A percentile compares a stretch with the other conserved stretches of the same genome.
Evolutionary conservation across 441 rosid genomes (phyloP).

Genomic region (Raphanus hybrid): DNA sequence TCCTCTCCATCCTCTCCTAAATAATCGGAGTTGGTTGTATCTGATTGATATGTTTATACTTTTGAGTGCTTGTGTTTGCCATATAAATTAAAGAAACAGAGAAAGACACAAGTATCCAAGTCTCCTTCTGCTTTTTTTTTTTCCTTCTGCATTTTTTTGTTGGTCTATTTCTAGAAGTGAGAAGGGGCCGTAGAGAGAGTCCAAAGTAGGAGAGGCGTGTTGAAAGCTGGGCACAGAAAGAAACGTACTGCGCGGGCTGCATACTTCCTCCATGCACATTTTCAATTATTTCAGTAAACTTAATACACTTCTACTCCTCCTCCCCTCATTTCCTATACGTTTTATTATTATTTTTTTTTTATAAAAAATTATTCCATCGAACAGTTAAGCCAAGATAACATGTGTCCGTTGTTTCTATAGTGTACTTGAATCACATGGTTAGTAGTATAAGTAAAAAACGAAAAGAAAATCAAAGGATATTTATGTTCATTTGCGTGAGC

Average conservation of each 20-base stretch:
- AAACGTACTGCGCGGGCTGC: conserved; percentile 22
- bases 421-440: not conserved
- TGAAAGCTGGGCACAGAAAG: not conserved
- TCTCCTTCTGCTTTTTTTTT: not conserved
- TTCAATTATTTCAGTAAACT: conserved; percentile 27
- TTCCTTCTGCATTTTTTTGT: not conserved
- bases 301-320: conserved; percentile 29
- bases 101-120: not conserved
- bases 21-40: conserved; percentile 6
- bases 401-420: conserved; percentile 10
- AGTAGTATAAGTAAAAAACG: not conserved
- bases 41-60: conserved; percentile 7
- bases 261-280: conserved; percentile 7
- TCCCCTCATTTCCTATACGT: conserved; percentile 1
- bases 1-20: conserved; percentile 52
- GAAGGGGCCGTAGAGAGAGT: not conserved
- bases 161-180: conserved; percentile 5
- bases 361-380: not conserved
- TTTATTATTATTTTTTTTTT: not conserved
- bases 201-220: not conserved
- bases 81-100: not conserved
- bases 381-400: conserved; percentile 17
- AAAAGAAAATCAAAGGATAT: too few relatives aligned
- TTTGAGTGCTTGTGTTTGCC: not conserved
- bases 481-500: too few relatives aligned